Evolutionary conservation across 2,329 filamentous ascomycete genomes (phyloP).

Genomic region (Akanthomyces lecanii): DNA sequence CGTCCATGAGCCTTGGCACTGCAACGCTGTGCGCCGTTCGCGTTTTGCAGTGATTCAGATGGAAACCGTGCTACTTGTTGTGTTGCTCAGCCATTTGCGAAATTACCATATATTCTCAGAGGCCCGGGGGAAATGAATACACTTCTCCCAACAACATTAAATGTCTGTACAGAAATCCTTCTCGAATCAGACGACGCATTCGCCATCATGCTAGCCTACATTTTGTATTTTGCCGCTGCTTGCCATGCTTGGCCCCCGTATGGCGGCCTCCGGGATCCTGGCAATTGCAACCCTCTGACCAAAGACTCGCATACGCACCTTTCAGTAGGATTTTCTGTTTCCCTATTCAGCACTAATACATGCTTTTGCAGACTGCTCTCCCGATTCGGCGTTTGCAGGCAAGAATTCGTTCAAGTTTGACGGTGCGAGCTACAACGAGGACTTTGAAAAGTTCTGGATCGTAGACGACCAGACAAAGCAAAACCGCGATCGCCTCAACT

Average conservation of each 20-base stretch:
- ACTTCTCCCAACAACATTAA: background rate
- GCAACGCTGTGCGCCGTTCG: background rate
- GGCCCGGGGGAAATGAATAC: background rate
- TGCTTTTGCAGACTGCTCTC: constrained; percentile 46
- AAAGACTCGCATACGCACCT: constrained; percentile 24
- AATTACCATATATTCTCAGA: background rate
- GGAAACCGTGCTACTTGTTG: background rate
- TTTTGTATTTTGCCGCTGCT: background rate
- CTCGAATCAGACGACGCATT: background rate
- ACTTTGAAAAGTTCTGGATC: constrained; percentile 27
- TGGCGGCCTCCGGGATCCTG: constrained; percentile 7
- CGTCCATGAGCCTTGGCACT: background rate
- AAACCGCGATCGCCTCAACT: constrained; percentile 25
- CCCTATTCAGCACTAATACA: background rate
- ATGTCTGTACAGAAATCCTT: background rate
- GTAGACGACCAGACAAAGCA: constrained; percentile 31
- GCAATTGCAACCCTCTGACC: constrained; percentile 21
- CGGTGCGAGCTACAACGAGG: constrained; percentile 45
- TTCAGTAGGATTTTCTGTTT: background rate
- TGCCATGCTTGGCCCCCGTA: constrained; percentile 15
- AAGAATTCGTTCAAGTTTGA: constrained; percentile 56
- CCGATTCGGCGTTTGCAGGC: constrained; percentile 63
- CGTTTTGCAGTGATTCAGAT: constrained; percentile 11
- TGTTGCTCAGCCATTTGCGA: background rate
- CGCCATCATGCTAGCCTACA: constrained; percentile 1